A percentile compares a stretch with the other conserved stretches of the same genome.
Evolutionary conservation across 768 basidiomycete genomes (phyloP).

Genomic region (Steccherinum ochraceum): DNA sequence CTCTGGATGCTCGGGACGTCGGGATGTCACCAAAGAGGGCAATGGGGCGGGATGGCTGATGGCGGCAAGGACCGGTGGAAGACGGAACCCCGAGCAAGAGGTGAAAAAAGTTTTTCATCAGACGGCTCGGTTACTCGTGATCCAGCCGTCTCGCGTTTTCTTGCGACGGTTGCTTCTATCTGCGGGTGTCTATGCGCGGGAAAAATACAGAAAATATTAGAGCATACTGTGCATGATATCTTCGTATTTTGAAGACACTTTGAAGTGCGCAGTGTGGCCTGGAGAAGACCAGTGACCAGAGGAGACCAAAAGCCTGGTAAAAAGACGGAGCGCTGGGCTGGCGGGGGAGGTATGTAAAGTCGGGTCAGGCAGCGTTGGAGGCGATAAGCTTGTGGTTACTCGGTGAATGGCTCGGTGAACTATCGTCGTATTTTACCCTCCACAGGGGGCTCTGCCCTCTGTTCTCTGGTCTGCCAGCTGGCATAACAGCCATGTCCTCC

Average conservation of each 20-base stretch:
- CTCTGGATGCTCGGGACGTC: too few species aligned
- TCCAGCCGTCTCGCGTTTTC: too few species aligned
- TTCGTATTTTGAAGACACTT: too few species aligned
- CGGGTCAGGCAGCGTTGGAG: conserved; percentile 8
- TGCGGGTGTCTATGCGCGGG: too few species aligned
- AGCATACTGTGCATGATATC: too few species aligned
- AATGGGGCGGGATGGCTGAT: not conserved
- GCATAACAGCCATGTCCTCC: not conserved
- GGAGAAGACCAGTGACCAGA: too few species aligned
- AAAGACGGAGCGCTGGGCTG: conserved; percentile 15
- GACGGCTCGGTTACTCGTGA: conserved; percentile 13
- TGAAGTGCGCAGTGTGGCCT: too few species aligned
- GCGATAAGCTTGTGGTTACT: conserved; percentile 22
- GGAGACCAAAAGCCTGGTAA: too few species aligned
- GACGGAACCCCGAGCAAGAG: conserved; percentile 8
- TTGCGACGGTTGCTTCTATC: too few species aligned
- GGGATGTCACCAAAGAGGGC: too few species aligned
- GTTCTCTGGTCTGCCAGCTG: not conserved
- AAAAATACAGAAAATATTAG: too few species aligned
- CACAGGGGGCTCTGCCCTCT: conserved; percentile 3
- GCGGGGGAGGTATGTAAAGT: conserved; percentile 6
- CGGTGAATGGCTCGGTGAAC: conserved; percentile 34
- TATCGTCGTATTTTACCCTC: conserved; percentile 12
- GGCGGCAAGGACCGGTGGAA: not conserved
- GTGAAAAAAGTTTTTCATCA: conserved; percentile 23